Base-by-base conservation (phyloP, 2,329 filamentous ascomycete species). In the Penicillium sp. region DNA sequence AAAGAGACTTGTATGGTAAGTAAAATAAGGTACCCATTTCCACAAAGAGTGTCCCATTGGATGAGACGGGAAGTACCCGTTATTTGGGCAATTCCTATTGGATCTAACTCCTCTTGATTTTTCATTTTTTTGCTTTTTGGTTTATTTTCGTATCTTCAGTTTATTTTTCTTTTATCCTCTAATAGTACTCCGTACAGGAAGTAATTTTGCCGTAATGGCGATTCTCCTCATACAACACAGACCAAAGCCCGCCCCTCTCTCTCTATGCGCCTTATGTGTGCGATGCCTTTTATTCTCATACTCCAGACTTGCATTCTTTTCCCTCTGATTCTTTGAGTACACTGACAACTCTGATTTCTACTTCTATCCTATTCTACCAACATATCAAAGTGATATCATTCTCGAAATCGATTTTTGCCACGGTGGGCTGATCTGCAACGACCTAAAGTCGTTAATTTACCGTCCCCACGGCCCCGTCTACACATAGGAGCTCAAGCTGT, bases 401-500 rank as follows among this genome's bases (percentile, higher is more conserved):
- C 44, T 41, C 35, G 2, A 27, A 35, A 11, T 12, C 30, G n/a
- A 11, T 19, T 40, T 49, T 49, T 10, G 47, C 41, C 47, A 48
- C 27, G 44, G 59, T 60, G 59, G 59, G 52, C 54, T 61, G 57
- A 61, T 61, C 56, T 60, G 57, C 57, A 49, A 40, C 53, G 53
- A 52, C 51, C 44, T 49, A 57, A 59, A 49, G 59, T 56, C 46
- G 54, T 59, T 62, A 59, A 62, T 61, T 60, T 60, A 60, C 58
- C 56, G 54, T 56, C 56, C 59, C 57, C 56, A 57, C 59, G 50
- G 53, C 47, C 47, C 54, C 56, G 49, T 53, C 45, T 42, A 25
- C 22, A 25, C 22, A 25, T 25, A 53, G 54, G 57, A 63, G 56
- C 56, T 61, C 55, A 46, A 67, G 63, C 65, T 68, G 65, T 68